A percentile compares a stretch with the other conserved stretches of the same genome.
Evolutionary conservation across 2,329 filamentous ascomycete genomes (phyloP).

Genomic region (Fusarium scirpi): DNA sequence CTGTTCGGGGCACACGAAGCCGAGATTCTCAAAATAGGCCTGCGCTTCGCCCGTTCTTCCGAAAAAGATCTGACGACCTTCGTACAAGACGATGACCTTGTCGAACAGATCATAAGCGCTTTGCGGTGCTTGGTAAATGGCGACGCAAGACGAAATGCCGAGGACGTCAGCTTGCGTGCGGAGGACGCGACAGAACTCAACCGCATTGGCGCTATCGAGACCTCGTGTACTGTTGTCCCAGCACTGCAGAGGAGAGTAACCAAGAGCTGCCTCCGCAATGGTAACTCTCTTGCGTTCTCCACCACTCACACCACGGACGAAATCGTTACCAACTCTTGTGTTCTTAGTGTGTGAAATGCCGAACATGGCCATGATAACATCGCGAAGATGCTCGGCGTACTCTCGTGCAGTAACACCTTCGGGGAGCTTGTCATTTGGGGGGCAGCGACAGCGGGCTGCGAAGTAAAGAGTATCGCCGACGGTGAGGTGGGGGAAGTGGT

Average conservation of each 20-base stretch:
- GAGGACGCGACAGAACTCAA: slow-evolving; percentile 74
- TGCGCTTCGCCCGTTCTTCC: slow-evolving; percentile 40
- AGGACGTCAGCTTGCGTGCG: slow-evolving; percentile 70
- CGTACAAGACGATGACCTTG: slow-evolving; percentile 75
- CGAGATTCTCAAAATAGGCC: slow-evolving; percentile 51
- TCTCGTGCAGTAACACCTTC: slow-evolving; percentile 62
- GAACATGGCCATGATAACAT: slow-evolving; percentile 77
- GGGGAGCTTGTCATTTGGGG: slow-evolving; percentile 62
- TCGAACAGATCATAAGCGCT: slow-evolving; percentile 65
- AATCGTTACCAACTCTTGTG: slow-evolving; percentile 77
- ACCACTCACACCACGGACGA: slow-evolving; percentile 66
- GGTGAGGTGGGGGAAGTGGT: slow-evolving; percentile 78
- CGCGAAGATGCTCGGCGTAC: slow-evolving; percentile 70
- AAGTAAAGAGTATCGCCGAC: slow-evolving; percentile 82
- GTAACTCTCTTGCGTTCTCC: slow-evolving; percentile 61
- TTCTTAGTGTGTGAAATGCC: slow-evolving; percentile 76
- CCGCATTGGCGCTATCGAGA: slow-evolving; percentile 72
- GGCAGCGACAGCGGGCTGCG: slow-evolving; percentile 74
- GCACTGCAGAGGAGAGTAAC: slow-evolving; percentile 66
- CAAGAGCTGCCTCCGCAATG: slow-evolving; percentile 50
- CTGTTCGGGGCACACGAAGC: slow-evolving; percentile 66
- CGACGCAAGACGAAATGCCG: slow-evolving; percentile 68
- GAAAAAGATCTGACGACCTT: slow-evolving; percentile 72
- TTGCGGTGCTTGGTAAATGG: slow-evolving; percentile 71
- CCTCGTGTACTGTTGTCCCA: slow-evolving; percentile 78